Evolutionary conservation across 2,329 filamentous ascomycete genomes (phyloP), one percentile per base, ranked within the genome.

Genomic region (Dactylellina leptospora): DNA sequence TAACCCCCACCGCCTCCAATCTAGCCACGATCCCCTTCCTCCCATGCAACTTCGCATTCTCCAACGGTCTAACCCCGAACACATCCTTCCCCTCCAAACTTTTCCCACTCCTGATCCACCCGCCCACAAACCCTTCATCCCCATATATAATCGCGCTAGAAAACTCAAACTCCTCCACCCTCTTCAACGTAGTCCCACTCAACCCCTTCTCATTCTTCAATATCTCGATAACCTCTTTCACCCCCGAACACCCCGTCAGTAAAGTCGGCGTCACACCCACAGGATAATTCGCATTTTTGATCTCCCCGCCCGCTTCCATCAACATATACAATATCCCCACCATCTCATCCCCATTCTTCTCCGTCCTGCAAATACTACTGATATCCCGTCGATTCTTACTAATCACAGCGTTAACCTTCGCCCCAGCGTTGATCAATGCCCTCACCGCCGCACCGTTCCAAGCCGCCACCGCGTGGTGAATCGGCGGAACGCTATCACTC

Each of bases 391-490:
- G 20, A 9, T 47, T 47, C 16, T 60, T 48, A 11, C 20, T 28
- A 8, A 70, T 16, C 0, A n/a, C 42, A 5, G 20, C 30, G 22
- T 70, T 70, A 1, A 70, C 55, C 16, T 70, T 28, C 2, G 64
- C 64, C 2, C 64, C 56, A 4, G 55, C 48, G 4, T 40, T 45
- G 9, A 70, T 27, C 18, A 70, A 22, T 5, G 28, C 13, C 13
- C 16, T 27, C 8, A 61, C 56, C 1, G 64, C 56, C 1, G 36
- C 16, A 13, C 61, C n/a, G 9, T 70, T 55, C n/a, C 62, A 38
- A 6, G 55, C 47, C 18, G 56, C 47, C 1, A 70, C 36, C 2
- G 64, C 64, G 6, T 70, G 47, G 25, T 61, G 56, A 1, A 70
- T 22, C 1, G 56, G 55, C 10, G 63, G 44, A 11, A 54, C 22